Evolutionary conservation across 371 early-diverging fungal species (phyloP), one percentile per base, ranked within the genome.

Genomic region (Coelomomyces lativittatus): DNA sequence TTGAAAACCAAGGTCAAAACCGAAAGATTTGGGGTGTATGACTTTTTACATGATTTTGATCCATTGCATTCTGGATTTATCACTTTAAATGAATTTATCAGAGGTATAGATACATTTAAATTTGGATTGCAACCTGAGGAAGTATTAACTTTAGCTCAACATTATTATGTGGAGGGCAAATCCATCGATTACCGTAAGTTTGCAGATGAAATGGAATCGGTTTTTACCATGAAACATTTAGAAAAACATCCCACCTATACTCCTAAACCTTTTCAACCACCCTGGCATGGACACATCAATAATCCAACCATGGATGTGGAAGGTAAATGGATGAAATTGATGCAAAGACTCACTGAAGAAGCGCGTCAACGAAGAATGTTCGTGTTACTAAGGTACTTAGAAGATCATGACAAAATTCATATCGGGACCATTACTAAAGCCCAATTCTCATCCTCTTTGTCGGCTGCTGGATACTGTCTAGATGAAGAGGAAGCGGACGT

Each of bases 21-120:
- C 0, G 63, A 69, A 33, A 44, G 70, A 9, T 56, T 69, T 24
- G 51, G 70, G 9, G 63, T 69, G 15, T 54, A 54, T 51, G 70
- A 69, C 38, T 62, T 59, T 32, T 55, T 69, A 61, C 39, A 49
- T 3, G 70, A 69, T 47, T 67, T 64, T 52, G 70, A 69, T 40
- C 61, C 56, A 30, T 53, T 67, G 30, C 47, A 50, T 29, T 62
- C 63, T 38, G 64, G 66, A 12, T 48, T 52, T 29, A 63, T 69
- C 39, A 61, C 62, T 9, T 31, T 36, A 28, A 52, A 57, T 46
- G 60, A 61, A 39, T 70, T 70, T 44, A 27, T 57, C 26, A 36
- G 70, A 12, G 62, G 57, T 4, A 45, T 67, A 39, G 61, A 62
- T 24, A 15, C 15, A 28, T n/a, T 53, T 21, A 4, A 47, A 24